Evolutionary conservation across 768 basidiomycete species (phyloP), one percentile per base, ranked within the genome.

Genomic region (Calocera viscosa): DNA sequence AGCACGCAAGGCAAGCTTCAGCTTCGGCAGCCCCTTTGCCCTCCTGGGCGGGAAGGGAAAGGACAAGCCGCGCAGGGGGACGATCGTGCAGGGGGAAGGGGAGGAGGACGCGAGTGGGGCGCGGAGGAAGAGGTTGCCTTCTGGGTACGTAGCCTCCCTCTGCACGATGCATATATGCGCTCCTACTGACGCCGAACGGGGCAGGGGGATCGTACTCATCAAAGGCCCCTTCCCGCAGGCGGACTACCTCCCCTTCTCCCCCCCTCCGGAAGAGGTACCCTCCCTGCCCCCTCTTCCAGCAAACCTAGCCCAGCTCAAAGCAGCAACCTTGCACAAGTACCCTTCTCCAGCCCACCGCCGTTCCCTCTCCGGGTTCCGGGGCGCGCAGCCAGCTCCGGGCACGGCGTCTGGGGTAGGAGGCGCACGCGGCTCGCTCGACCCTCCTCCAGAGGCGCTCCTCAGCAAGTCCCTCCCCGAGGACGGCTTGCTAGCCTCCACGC

Each of bases 391-490:
- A n/a, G n/a, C 24, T 5, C 24, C 30, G 10, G 8, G 53, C 53
- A 8, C 14, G 24, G 53, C 53, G 49, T 32, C 22, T 5, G 35
- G 35, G 35, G 7, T 5, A 38, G 35, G 35, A 38, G 35, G 14
- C 35, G 35, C 7, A 14, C 14, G 24, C 14, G 14, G 24, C 7
- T 60, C 43, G 16, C 3, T 47, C 8, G 53, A 60, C 2, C 53
- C 30, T 8, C 30, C 53, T 2, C 30, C 26, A 19, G 53, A 60
- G 30, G 26, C 30, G 26, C 53, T 60, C 2, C 24, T 60, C 5
- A 60, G 53, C 53, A 60, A 60, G 53, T 60, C 53, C 16, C 53
- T 60, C 24, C 53, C 53, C 24, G 53, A 60, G 22, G 53, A 60
- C 14, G 24, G 53, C 2, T 30, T 22, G 7, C 30, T 60, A 3